A percentile compares a stretch with the other conserved stretches of the same genome.
Conservation (phyloP, 225 moss, liverwort and hornwort genomes). For the Straminergon stramineum region DNA sequence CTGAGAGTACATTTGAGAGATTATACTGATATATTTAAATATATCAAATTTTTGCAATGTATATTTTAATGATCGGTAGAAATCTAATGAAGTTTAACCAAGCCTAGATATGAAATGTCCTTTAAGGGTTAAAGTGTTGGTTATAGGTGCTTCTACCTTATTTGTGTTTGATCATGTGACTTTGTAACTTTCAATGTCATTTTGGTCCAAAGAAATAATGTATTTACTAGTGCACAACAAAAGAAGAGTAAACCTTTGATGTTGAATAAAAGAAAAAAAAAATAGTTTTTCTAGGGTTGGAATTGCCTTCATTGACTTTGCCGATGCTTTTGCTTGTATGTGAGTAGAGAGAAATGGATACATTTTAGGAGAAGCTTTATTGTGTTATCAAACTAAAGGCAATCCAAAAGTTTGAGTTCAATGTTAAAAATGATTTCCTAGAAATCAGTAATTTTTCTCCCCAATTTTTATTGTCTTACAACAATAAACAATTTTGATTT, state of each 20-base stretch:
- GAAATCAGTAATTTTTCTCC: fast-evolving
- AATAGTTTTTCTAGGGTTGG: not conserved
- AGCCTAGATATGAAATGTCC: too few species aligned
- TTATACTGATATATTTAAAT: too few species aligned
- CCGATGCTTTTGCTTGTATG: not conserved
- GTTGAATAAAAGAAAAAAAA: too few species aligned
- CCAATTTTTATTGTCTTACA: fast-evolving
- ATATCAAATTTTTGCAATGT: too few species aligned
- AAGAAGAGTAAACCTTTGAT: too few species aligned
- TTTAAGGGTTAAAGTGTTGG: too few species aligned
- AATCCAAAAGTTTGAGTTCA: not conserved
- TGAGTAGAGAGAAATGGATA: not conserved
- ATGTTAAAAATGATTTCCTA: not conserved
- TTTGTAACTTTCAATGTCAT: not conserved
- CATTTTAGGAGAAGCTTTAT: not conserved
- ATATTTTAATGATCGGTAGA: too few species aligned
- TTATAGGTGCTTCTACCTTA: not conserved
- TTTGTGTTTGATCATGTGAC: not conserved
- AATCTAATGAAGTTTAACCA: too few species aligned
- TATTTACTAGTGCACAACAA: not conserved
- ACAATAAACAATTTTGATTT: too few species aligned
- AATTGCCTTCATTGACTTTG: not conserved
- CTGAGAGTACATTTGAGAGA: too few species aligned
- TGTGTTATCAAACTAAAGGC: fast-evolving
- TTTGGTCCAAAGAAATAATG: not conserved